These are phyloP conservation scores for Pouteria glomerata DNA, from an alignment of 148 eudicot species.

Conservation along the genomic window DNA sequence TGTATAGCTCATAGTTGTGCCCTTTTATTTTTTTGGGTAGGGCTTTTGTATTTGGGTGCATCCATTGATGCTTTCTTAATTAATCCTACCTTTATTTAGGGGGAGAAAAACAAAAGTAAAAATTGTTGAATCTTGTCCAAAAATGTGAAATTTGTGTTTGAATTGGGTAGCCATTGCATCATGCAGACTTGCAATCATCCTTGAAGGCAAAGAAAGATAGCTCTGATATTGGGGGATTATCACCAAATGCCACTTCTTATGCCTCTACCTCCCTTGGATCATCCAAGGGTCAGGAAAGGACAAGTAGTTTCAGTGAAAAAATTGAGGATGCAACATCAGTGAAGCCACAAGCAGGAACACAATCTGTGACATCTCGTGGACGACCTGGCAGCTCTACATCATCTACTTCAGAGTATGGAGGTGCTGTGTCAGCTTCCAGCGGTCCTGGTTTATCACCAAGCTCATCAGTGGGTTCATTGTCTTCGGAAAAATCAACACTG, in stretches of 20 bases:
- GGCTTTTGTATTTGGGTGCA: too few relatives aligned
- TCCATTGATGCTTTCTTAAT: too few relatives aligned
- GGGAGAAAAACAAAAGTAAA: too few relatives aligned
- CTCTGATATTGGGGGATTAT: constrained; percentile 34
- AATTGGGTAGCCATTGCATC: background rate
- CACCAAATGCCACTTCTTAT: constrained; percentile 37
- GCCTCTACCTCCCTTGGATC: constrained; percentile 32
- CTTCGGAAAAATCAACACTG: constrained; percentile 82
- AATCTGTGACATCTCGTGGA: constrained; percentile 39
- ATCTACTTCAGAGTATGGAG: constrained; percentile 53
- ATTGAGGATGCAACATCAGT: constrained; percentile 35
- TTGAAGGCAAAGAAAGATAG: constrained; percentile 35
- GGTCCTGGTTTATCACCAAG: constrained; percentile 67
- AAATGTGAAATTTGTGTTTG: background rate
- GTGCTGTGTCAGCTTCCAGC: constrained; percentile 44
- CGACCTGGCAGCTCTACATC: constrained; percentile 57
- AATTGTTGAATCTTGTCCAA: too few relatives aligned
- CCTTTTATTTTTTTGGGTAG: too few relatives aligned
- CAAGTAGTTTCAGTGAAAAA: constrained; percentile 27
- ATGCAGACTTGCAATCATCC: constrained; percentile 37
- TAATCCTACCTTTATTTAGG: too few relatives aligned
- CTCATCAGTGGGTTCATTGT: constrained; percentile 76
- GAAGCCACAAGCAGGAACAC: constrained; percentile 31
- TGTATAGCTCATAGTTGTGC: too few relatives aligned
- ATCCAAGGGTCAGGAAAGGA: constrained; percentile 43